phyloP scores from a whole-genome alignment of 2,329 filamentous ascomycete genomes.

The Monilinia fructicola region DNA sequence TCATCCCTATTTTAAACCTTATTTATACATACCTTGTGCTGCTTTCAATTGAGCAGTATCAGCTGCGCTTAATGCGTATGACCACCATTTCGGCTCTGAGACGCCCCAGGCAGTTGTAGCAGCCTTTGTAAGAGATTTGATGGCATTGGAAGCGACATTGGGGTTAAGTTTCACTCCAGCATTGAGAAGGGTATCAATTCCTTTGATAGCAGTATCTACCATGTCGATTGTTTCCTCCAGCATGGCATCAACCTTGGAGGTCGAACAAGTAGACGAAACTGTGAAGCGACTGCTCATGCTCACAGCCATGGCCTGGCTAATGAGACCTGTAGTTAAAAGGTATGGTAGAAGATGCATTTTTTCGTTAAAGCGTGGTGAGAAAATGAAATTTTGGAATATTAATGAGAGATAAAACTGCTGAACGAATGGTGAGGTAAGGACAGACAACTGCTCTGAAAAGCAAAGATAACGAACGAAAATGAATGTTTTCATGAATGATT shows the following conservation, averaged over 20 bases:
- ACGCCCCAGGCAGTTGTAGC: constrained; percentile 13
- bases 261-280: constrained; percentile 17
- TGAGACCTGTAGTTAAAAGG: constrained; percentile 1
- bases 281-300: constrained; percentile 22
- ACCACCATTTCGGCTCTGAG: neutral
- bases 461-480: neutral
- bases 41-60: constrained; percentile 19
- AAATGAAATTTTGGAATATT: neutral
- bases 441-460: constrained; percentile 9
- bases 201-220: constrained; percentile 10
- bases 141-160: constrained; percentile 3
- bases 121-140: constrained; percentile 9
- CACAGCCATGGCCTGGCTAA: constrained; percentile 4
- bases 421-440: constrained; percentile 12
- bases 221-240: constrained; percentile 20
- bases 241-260: constrained; percentile 18
- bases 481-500: neutral
- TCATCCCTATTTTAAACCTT: neutral
- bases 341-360: constrained; percentile 16
- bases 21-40: constrained; percentile 12
- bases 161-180: constrained; percentile 14
- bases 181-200: constrained; percentile 19
- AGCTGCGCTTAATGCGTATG: constrained; percentile 12
- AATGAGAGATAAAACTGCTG: neutral
- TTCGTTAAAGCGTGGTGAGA: neutral